Conservation (phyloP, 2,329 filamentous ascomycete genomes). For the Phialocephala sp. region DNA sequence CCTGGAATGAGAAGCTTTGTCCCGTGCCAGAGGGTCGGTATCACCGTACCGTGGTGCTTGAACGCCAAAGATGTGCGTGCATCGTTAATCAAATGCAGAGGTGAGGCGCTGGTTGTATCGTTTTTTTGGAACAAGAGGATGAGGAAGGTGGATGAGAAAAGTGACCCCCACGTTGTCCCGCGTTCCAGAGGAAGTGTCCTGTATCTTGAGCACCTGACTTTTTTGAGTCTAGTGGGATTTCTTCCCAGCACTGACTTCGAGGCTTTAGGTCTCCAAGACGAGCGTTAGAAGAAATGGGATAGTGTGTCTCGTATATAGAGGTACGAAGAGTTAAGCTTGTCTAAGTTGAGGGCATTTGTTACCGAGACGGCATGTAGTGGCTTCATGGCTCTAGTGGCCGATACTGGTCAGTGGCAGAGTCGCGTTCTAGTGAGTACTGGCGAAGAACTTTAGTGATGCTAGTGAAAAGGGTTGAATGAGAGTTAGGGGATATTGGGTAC, state of each 20-base stretch:
- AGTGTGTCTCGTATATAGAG: background rate
- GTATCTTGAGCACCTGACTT: background rate
- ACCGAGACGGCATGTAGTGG: constrained; percentile 2
- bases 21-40: constrained; percentile 6
- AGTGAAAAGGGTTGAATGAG: background rate
- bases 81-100: constrained; percentile 1
- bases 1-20: background rate
- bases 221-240: background rate
- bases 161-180: background rate
- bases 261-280: background rate
- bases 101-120: background rate
- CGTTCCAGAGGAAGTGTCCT: background rate
- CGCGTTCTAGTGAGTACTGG: background rate
- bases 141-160: constrained; percentile 1
- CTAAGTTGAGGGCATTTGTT: background rate
- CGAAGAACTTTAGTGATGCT: background rate
- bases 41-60: background rate
- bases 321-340: background rate
- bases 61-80: background rate
- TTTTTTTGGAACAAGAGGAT: background rate
- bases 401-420: background rate
- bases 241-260: background rate
- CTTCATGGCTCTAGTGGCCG: background rate
- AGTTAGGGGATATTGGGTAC: background rate
- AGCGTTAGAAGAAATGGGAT: constrained; percentile 1